phyloP scores from a whole-genome alignment of 129 eudicot species.

The Centrapalus pauciflorus region DNA sequence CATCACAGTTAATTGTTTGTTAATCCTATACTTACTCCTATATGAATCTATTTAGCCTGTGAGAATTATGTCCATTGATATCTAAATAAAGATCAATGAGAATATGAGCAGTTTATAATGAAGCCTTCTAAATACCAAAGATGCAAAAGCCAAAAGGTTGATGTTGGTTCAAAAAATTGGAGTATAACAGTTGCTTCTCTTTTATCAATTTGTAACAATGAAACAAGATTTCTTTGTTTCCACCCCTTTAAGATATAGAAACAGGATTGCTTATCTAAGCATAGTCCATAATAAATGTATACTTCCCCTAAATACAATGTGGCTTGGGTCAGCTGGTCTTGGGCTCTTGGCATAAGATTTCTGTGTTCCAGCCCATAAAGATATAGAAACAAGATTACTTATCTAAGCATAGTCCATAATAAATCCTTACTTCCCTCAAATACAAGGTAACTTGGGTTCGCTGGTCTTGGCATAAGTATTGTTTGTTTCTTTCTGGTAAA shows the following conservation, averaged over 20 bases:
- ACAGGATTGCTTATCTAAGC: background rate
- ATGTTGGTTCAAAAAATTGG: background rate
- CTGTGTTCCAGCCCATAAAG: too few species aligned
- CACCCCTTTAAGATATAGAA: background rate
- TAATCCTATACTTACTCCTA: background rate
- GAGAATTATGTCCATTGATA: background rate
- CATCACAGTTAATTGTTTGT: background rate
- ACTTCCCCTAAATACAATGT: background rate
- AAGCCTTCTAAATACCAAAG: background rate
- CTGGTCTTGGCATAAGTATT: background rate
- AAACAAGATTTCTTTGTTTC: background rate
- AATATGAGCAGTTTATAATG: background rate
- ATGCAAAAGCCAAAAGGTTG: background rate
- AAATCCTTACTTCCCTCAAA: background rate
- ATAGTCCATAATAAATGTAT: background rate
- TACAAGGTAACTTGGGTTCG: too few species aligned
- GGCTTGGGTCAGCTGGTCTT: too few species aligned
- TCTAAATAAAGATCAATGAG: background rate
- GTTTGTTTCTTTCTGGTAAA: conserved; percentile 5
- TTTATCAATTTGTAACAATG: background rate
- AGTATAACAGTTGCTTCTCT: too few species aligned
- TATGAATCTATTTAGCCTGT: background rate
- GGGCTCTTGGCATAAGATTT: too few species aligned
- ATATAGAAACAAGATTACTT: background rate
- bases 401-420: background rate